These are phyloP conservation scores for Asterophora lycoperdoides DNA, from an alignment of 768 basidiomycete genomes.

Conservation along the genomic window DNA sequence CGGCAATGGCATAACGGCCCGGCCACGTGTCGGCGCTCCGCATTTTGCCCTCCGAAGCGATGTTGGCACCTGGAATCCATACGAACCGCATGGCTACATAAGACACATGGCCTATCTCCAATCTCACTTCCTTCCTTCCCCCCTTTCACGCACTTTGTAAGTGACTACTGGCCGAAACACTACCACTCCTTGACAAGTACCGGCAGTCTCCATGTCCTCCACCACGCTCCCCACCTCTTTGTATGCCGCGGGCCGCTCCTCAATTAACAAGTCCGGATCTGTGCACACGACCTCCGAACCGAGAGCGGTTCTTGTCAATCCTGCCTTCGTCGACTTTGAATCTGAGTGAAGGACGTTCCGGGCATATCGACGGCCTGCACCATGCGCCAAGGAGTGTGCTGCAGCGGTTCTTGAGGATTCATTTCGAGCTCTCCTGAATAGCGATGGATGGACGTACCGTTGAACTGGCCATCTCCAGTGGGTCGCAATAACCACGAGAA, in stretches of 20 bases:
- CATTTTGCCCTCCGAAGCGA: slow-evolving; percentile 3
- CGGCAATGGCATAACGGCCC: slow-evolving; percentile 1
- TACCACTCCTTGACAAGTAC: slow-evolving; percentile 26
- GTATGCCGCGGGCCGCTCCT: slow-evolving; percentile 37
- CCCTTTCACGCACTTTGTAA: slow-evolving; percentile 30
- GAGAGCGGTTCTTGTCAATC: slow-evolving; percentile 28
- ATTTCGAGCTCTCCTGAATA: background rate
- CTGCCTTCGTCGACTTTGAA: slow-evolving; percentile 25
- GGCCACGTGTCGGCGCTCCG: slow-evolving; percentile 5
- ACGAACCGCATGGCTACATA: too few species aligned
- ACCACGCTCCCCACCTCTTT: slow-evolving; percentile 33
- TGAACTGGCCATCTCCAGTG: slow-evolving; percentile 30
- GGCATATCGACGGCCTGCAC: slow-evolving; percentile 33
- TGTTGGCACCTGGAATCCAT: too few species aligned
- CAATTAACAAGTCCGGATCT: slow-evolving; percentile 31
- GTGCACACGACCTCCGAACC: slow-evolving; percentile 34
- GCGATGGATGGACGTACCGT: slow-evolving; percentile 20
- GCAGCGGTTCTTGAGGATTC: background rate
- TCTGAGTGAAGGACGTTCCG: slow-evolving; percentile 29
- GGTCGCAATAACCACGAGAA: slow-evolving; percentile 33
- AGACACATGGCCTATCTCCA: slow-evolving; percentile 12
- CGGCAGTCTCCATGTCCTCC: slow-evolving; percentile 29
- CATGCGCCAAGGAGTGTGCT: slow-evolving; percentile 36
- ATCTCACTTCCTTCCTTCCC: slow-evolving; percentile 12
- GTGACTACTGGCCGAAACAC: slow-evolving; percentile 33